Evolutionary conservation across 202 grass and related monocot species (phyloP).

Genomic region (Saccharum hybrid): DNA sequence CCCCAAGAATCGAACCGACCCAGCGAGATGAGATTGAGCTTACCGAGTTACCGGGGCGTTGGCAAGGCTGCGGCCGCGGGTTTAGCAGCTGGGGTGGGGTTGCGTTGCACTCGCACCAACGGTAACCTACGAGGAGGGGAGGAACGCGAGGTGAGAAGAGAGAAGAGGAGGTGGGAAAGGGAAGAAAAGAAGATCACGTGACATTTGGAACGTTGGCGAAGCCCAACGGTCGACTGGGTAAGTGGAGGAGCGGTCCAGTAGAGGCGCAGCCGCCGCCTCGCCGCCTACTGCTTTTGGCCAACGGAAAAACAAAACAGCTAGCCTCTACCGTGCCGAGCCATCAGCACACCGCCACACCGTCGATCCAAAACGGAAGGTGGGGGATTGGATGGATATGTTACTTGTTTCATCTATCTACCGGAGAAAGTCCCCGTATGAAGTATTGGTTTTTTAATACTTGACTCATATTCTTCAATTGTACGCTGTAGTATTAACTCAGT

Average conservation of each 20-base stretch:
- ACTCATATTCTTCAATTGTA: too few relatives aligned
- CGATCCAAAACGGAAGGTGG: too few relatives aligned
- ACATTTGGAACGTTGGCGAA: slow-evolving; percentile 39
- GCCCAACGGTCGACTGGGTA: slow-evolving; percentile 36
- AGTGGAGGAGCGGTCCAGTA: neutral
- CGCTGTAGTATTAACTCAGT: too few relatives aligned
- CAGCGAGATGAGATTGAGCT: neutral
- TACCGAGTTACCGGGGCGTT: neutral
- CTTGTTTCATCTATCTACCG: too few relatives aligned
- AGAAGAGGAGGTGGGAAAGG: neutral
- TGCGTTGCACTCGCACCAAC: slow-evolving; percentile 17
- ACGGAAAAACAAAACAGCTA: neutral
- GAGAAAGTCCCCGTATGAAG: too few relatives aligned
- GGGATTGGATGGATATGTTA: too few relatives aligned
- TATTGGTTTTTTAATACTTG: too few relatives aligned
- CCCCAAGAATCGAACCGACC: too few relatives aligned
- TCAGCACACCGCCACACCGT: too few relatives aligned
- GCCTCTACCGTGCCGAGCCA: too few relatives aligned
- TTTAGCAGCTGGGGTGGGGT: slow-evolving; percentile 31
- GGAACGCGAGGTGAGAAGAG: neutral
- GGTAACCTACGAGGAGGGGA: slow-evolving; percentile 29
- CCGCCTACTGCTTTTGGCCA: neutral
- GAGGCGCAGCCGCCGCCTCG: neutral
- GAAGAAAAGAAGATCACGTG: slow-evolving; percentile 20
- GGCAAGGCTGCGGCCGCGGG: neutral